phyloP scores from a whole-genome alignment of 495 filamentous ascomycete genomes.

The Penicillium malachiteum region DNA sequence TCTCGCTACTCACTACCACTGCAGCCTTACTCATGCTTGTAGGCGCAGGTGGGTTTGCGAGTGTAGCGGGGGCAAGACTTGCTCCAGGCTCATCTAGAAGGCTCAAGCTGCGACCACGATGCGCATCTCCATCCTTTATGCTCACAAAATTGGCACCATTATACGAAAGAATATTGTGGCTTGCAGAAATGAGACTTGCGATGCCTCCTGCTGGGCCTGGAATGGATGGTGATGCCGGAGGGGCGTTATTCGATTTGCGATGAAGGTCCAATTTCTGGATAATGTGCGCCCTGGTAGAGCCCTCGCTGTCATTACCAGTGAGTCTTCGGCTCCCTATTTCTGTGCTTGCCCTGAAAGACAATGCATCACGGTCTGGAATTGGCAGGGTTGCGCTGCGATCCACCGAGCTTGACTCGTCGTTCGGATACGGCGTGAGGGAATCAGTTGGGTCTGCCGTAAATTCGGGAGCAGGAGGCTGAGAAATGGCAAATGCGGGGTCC shows the following conservation, averaged over 20 bases:
- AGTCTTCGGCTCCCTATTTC: conserved; percentile 59
- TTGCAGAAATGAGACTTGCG: conserved; percentile 82
- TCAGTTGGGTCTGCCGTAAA: conserved; percentile 78
- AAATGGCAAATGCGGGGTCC: conserved; percentile 91
- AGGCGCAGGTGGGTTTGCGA: conserved; percentile 80
- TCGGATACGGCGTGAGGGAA: conserved; percentile 57
- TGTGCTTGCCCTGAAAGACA: conserved; percentile 63
- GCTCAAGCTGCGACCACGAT: conserved; percentile 31
- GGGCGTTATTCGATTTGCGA: conserved; percentile 65
- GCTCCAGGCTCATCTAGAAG: conserved; percentile 49
- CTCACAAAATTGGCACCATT: conserved; percentile 40
- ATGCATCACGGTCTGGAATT: conserved; percentile 61
- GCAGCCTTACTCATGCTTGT: conserved; percentile 88
- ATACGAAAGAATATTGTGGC: conserved; percentile 71
- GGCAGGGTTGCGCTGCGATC: conserved; percentile 67
- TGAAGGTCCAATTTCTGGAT: conserved; percentile 92
- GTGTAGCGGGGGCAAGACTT: conserved; percentile 76
- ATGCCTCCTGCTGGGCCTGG: conserved; percentile 64
- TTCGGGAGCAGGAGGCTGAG: conserved; percentile 80
- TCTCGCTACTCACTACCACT: conserved; percentile 76
- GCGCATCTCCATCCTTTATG: conserved; percentile 29
- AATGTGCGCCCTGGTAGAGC: conserved; percentile 74
- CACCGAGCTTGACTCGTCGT: conserved; percentile 50
- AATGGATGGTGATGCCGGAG: conserved; percentile 33
- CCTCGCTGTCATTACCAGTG: conserved; percentile 51